These are phyloP conservation scores for Eurotiales sp. DNA, from an alignment of 2,329 filamentous ascomycete species.

Conservation along the genomic window DNA sequence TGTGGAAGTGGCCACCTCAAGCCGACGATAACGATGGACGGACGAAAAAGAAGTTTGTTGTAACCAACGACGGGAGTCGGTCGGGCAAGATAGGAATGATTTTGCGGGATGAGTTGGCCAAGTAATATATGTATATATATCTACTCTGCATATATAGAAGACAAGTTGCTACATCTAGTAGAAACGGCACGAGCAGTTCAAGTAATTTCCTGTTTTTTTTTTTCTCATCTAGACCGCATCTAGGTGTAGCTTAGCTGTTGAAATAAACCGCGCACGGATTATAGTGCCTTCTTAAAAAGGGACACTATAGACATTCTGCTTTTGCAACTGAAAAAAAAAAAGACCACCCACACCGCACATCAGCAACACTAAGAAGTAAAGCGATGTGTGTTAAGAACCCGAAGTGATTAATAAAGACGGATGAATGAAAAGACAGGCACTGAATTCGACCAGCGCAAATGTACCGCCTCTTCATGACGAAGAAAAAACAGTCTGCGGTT, in stretches of 20 bases:
- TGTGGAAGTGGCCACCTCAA: constrained; percentile 41
- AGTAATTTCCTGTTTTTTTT: too few species aligned
- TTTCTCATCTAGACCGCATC: not conserved
- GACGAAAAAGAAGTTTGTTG: too few species aligned
- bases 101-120: constrained; percentile 38
- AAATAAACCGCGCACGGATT: not conserved
- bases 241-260: not conserved
- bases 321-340: not conserved
- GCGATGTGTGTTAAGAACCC: constrained; percentile 10
- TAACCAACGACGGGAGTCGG: constrained; percentile 15
- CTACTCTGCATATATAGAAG: too few species aligned
- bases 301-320: not conserved
- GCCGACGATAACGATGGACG: not conserved
- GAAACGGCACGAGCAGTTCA: too few species aligned
- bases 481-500: constrained; percentile 25
- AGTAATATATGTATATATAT: constrained; percentile 9
- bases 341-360: not conserved
- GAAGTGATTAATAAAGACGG: constrained; percentile 6
- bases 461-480: constrained; percentile 30
- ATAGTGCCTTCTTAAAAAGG: not conserved
- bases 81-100: constrained; percentile 20
- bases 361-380: constrained; percentile 3
- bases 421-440: constrained; percentile 31
- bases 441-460: constrained; percentile 41
- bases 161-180: too few species aligned